phyloP scores from a whole-genome alignment of 805 yeast genomes.

The Wickerhamomyces canadensis region DNA sequence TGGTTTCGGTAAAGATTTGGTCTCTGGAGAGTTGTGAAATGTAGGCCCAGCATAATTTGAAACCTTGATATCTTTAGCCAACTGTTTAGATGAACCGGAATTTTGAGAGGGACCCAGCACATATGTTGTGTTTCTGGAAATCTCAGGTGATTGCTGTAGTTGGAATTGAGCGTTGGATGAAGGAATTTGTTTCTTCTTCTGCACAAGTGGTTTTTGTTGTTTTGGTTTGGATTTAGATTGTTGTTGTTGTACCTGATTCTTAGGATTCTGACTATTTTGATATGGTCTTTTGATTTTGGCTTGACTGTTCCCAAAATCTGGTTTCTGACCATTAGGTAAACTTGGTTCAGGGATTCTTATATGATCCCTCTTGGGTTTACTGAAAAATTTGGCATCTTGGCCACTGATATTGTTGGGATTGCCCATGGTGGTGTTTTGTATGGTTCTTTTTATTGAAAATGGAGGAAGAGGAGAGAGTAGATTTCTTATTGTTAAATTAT shows the following conservation, averaged over 20 bases:
- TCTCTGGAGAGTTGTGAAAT: constrained; percentile 9
- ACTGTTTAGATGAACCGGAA: not conserved
- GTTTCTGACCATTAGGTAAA: constrained; percentile 15
- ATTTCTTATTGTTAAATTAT: not conserved
- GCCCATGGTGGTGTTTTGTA: not conserved
- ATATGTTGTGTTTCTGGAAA: not conserved
- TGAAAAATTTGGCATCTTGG: constrained; percentile 5
- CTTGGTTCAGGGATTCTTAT: constrained; percentile 7
- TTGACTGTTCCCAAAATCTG: constrained; percentile 13
- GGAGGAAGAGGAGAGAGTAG: no score
- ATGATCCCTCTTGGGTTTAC: constrained; percentile 5
- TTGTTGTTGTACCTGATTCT: constrained; percentile 1
- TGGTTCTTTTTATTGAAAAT: no score
- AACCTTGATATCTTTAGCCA: not conserved
- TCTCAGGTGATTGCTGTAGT: not conserved
- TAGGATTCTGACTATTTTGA: not conserved
- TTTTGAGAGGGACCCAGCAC: not conserved
- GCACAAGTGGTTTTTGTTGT: constrained; percentile 2
- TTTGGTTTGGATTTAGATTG: not conserved
- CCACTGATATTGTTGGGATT: constrained; percentile 1
- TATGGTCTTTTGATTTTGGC: not conserved
- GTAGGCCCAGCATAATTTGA: constrained; percentile 10
- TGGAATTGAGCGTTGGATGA: not conserved
- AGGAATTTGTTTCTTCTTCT: not conserved
- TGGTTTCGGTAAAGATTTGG: constrained; percentile 13